A percentile compares a stretch with the other conserved stretches of the same genome.
Conservation (phyloP, 257 asterid genomes). For the Linderniella brevidens region DNA sequence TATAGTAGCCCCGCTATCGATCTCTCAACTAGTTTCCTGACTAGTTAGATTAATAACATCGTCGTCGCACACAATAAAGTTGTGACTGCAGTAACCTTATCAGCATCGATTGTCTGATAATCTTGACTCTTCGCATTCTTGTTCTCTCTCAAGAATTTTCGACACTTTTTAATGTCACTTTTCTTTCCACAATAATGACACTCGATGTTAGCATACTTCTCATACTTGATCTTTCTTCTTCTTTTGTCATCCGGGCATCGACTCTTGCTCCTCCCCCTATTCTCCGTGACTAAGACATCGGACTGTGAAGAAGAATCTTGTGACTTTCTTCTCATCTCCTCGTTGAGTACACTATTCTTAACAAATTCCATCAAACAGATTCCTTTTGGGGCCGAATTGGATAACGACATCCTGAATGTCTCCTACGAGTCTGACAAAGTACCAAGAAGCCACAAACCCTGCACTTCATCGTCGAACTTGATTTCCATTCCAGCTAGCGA, state of each 20-base stretch:
- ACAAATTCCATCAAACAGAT: background rate
- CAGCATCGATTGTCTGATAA: background rate
- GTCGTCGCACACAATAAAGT: too few species aligned
- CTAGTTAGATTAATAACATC: too few species aligned
- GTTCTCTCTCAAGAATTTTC: background rate
- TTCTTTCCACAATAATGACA: background rate
- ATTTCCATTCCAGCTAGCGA: background rate
- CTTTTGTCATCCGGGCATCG: background rate
- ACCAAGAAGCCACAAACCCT: background rate
- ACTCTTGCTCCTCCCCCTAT: background rate
- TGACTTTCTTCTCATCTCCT: background rate
- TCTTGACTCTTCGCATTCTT: background rate
- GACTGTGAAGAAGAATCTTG: background rate
- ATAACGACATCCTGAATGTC: background rate
- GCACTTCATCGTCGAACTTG: constrained; percentile 1
- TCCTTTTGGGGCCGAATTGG: background rate
- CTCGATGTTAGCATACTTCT: background rate
- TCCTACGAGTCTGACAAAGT: background rate
- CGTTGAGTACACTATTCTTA: background rate
- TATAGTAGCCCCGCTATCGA: too few species aligned
- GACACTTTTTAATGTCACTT: background rate
- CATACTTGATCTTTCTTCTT: background rate
- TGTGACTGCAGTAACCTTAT: background rate
- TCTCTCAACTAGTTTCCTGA: too few species aligned
- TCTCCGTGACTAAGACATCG: background rate